phyloP scores from a whole-genome alignment of 2,329 filamentous ascomycete species.

The Dothiorella sarmentorum region DNA sequence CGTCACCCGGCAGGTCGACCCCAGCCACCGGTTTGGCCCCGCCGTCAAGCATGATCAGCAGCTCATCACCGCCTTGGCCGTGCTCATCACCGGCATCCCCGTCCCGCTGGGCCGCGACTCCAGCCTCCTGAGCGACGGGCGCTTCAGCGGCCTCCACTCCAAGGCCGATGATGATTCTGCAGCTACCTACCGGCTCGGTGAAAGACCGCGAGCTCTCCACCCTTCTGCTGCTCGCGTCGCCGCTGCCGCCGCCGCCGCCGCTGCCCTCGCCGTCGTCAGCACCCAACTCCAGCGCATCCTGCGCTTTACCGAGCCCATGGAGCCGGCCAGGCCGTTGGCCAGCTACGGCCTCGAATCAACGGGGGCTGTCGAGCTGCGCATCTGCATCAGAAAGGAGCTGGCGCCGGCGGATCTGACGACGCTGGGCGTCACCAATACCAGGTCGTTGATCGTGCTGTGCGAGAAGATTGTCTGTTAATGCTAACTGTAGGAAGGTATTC shows the following conservation, averaged over 20 bases:
- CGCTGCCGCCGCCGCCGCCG: no score
- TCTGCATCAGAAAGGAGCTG: conserved; percentile 37
- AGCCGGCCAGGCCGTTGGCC: conserved; percentile 19
- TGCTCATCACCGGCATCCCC: background rate
- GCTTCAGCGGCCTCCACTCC: background rate
- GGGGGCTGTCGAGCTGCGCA: conserved; percentile 37
- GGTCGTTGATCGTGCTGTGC: conserved; percentile 21
- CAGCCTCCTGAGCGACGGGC: background rate
- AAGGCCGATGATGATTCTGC: background rate
- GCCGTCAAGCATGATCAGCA: no score
- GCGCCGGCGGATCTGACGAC: conserved; percentile 25
- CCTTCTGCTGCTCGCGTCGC: no score
- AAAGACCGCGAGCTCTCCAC: background rate
- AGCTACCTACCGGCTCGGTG: background rate
- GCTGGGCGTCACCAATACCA: conserved; percentile 25
- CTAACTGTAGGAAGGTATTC: no score
- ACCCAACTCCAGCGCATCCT: background rate
- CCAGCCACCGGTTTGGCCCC: background rate
- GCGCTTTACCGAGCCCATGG: conserved; percentile 9
- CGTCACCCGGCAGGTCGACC: conserved; percentile 20
- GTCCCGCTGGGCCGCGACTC: background rate
- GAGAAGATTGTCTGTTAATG: conserved; percentile 18
- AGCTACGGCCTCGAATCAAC: conserved; percentile 34
- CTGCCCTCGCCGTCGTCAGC: background rate
- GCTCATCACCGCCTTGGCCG: no score